phyloP scores from a whole-genome alignment of 192 early-diverging fungal genomes.

The Allomyces arbusculus region DNA sequence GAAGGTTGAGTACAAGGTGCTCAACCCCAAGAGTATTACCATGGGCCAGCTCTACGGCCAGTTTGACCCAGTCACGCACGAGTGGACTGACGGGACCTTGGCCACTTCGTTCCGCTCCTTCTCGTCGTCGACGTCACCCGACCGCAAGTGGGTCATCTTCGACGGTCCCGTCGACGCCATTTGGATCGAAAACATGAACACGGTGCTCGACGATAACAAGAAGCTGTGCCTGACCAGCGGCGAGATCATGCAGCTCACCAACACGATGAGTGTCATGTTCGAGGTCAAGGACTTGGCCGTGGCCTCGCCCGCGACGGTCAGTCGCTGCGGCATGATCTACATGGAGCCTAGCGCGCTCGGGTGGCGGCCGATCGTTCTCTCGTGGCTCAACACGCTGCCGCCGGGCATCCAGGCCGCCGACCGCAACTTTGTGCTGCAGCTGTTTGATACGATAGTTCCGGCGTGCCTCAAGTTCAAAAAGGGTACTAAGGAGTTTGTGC shows the following conservation, averaged over 20 bases:
- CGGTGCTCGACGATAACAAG: slow-evolving; percentile 94
- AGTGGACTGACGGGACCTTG: slow-evolving; percentile 98
- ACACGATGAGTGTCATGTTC: slow-evolving; percentile 97
- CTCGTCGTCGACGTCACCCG: slow-evolving; percentile 75
- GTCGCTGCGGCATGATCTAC: slow-evolving; percentile 48
- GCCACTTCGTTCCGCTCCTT: slow-evolving; percentile 92
- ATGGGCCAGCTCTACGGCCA: slow-evolving; percentile 94
- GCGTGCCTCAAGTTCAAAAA: slow-evolving; percentile 13
- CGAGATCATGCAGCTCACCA: slow-evolving; percentile 84
- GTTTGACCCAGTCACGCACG: slow-evolving; percentile 88
- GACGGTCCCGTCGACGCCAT: slow-evolving; percentile 99
- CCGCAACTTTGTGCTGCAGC: slow-evolving; percentile 8
- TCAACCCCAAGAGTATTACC: slow-evolving; percentile 93
- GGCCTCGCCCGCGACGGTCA: slow-evolving; percentile 82
- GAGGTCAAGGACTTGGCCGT: slow-evolving; percentile 94
- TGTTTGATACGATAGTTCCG: slow-evolving; percentile 28
- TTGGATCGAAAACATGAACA: slow-evolving; percentile 98
- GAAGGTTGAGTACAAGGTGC: slow-evolving; percentile 22
- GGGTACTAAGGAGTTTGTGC: slow-evolving; percentile 34
- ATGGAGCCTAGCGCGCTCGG: slow-evolving; percentile 67
- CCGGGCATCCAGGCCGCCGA: slow-evolving; percentile 7
- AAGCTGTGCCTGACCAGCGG: slow-evolving; percentile 94
- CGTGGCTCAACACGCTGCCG: slow-evolving; percentile 35
- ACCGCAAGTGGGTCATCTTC: slow-evolving; percentile 98
- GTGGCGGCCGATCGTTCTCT: slow-evolving; percentile 51